Conservation (phyloP, 139 green algal species). For the Pleodorina starrii region DNA sequence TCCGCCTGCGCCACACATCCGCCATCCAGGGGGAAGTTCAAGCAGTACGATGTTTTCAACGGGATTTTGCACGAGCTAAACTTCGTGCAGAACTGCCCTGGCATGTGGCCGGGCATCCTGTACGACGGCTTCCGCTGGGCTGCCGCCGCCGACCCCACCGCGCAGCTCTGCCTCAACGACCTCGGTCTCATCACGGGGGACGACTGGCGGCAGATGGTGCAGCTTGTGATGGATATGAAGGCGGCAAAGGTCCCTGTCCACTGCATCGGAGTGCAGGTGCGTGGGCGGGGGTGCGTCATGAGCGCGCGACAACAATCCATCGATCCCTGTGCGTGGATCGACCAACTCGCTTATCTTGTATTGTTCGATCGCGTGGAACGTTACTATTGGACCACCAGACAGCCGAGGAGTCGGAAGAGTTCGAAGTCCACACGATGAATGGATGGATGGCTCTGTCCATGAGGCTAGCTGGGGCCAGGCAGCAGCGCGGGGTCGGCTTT, state of each 20-base stretch:
- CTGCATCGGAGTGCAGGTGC: conserved; percentile 27
- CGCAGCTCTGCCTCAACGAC: conserved; percentile 37
- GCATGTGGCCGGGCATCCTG: conserved; percentile 36
- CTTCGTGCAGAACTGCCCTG: conserved; percentile 6
- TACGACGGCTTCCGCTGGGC: conserved; percentile 34
- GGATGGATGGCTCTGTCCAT: neutral
- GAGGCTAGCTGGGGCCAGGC: neutral
- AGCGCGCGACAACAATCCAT: too few species aligned
- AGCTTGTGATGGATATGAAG: conserved; percentile 22
- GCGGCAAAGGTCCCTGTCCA: neutral
- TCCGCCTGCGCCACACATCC: too few species aligned
- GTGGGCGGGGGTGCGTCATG: too few species aligned
- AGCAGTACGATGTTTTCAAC: conserved; percentile 27
- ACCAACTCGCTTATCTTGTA: neutral
- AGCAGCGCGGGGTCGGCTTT: too few species aligned
- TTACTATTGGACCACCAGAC: neutral
- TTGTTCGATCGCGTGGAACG: neutral
- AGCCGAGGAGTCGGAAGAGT: neutral
- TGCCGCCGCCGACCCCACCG: conserved; percentile 19
- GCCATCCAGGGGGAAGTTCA: neutral
- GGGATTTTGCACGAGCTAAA: conserved; percentile 8
- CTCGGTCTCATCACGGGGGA: conserved; percentile 21
- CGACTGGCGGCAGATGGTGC: neutral
- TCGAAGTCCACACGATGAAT: neutral
- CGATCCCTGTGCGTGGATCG: neutral